These are phyloP conservation scores for Coniosporium apollinis DNA, from an alignment of 495 filamentous ascomycete genomes.

Conservation along the genomic window DNA sequence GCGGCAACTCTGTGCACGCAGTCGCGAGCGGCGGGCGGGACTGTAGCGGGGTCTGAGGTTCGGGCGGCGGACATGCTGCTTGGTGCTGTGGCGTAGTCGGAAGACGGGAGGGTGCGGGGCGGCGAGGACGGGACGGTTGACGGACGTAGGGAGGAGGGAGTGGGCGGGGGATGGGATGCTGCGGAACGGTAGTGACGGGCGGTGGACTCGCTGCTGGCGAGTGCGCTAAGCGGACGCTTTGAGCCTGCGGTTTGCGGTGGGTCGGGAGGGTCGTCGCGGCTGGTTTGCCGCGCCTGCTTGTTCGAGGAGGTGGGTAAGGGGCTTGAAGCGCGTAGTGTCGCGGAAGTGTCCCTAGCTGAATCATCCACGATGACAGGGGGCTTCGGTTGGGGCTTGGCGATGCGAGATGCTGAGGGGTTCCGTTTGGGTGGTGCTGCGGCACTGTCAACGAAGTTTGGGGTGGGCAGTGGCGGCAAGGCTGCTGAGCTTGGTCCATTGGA, in stretches of 20 bases:
- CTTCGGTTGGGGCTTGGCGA: background rate
- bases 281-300: background rate
- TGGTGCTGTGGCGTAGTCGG: slow-evolving; percentile 7
- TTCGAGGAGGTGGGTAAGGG: background rate
- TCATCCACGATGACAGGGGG: background rate
- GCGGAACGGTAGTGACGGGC: background rate
- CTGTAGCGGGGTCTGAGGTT: too few species aligned
- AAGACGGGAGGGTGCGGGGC: background rate
- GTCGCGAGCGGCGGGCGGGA: too few species aligned
- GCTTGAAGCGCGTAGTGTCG: background rate
- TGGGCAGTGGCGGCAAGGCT: slow-evolving; percentile 12
- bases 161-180: background rate
- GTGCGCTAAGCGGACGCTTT: background rate
- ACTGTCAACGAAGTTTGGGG: slow-evolving; percentile 12
- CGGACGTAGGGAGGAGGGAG: background rate
- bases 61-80: too few species aligned
- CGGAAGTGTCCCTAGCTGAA: background rate
- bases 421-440: background rate
- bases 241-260: background rate
- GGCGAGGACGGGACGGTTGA: background rate
- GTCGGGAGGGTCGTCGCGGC: background rate
- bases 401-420: background rate
- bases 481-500: slow-evolving; percentile 9
- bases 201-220: background rate
- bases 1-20: slow-evolving; percentile 7